phyloP scores from a whole-genome alignment of 1,284 basidiomycete species.

The Tylopilus sp. region DNA sequence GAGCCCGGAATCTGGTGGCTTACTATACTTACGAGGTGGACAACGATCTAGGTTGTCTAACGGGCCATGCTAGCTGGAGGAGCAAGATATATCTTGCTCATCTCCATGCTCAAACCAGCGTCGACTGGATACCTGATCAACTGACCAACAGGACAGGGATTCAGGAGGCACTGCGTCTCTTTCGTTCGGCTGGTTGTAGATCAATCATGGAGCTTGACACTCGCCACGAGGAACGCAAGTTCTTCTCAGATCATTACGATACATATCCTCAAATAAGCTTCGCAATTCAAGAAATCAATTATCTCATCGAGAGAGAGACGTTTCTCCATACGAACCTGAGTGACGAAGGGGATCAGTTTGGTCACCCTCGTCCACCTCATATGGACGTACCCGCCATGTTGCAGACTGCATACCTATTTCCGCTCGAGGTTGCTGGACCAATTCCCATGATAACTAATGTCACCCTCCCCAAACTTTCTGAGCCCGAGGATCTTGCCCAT shows the following conservation, averaged over 20 bases:
- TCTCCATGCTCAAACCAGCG: background rate
- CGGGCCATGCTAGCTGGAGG: background rate
- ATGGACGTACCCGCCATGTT: no score
- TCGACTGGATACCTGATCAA: background rate
- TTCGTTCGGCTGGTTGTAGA: slow-evolving; percentile 36
- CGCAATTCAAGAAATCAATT: background rate
- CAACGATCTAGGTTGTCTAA: background rate
- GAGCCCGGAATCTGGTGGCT: no score
- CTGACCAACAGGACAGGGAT: background rate
- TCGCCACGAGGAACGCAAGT: background rate
- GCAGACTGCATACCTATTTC: background rate
- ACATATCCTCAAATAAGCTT: background rate
- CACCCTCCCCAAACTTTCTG: background rate
- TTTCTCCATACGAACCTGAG: background rate
- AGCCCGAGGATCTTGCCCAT: background rate
- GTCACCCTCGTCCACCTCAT: no score
- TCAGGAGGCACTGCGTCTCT: slow-evolving; percentile 16
- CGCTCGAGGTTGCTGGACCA: background rate
- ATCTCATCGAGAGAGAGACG: no score
- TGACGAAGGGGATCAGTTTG: no score
- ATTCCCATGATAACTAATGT: background rate
- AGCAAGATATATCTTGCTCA: background rate
- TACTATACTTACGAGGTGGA: background rate
- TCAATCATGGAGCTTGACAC: slow-evolving; percentile 37
- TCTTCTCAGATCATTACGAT: background rate